Base-by-base conservation (phyloP, 2,329 filamentous ascomycete genomes). In the Penicillium oxalicum region DNA sequence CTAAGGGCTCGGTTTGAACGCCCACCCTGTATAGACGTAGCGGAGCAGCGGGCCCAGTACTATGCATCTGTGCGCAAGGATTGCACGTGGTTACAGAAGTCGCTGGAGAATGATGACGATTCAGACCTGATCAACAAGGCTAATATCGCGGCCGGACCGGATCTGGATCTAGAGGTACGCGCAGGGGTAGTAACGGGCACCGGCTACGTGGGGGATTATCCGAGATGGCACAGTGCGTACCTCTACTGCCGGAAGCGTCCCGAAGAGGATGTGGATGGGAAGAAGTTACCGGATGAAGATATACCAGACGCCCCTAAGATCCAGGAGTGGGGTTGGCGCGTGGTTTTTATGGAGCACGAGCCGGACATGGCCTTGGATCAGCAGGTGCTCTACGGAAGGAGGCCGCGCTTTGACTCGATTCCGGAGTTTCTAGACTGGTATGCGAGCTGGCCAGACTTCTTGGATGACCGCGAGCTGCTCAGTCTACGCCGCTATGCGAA, bases 361-460 rank as follows among this genome's bases (percentile, higher is more conserved):
- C n/a, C 13, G 2, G 29, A 26, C 5, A 32, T 32, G 2, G 3
- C 29, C 29, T 32, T 32, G 29, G 27, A 43, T 35, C 32, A 28
- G 12, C 27, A 28, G 13, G 6, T 5, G 5, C 40, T 43, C n/a
- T 35, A 43, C 29, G 29, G 18, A 9, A 24, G 32, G 3, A 35
- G 33, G 29, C 40, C 40, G 9, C 2, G 40, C 3, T 43, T 43
- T 8, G 13, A 43, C 33, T 35, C 29, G 1, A 33, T 43, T n/a
- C 29, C 32, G 1, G 40, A 43, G n/a, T 35, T 43, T 43, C 34
- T 43, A 32, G 24, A 43, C 9, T 43, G 32, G 40, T 43, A 43
- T 8, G 33, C 28, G n/a, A 35, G 40, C 40, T 43, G 29, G 40
- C 12, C 25, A 8, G 29, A 34, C 7, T 34, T 25, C 9, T 33